These are phyloP conservation scores for Carex arenaria DNA, from an alignment of 202 grass and related monocot genomes.

Conservation along the genomic window DNA sequence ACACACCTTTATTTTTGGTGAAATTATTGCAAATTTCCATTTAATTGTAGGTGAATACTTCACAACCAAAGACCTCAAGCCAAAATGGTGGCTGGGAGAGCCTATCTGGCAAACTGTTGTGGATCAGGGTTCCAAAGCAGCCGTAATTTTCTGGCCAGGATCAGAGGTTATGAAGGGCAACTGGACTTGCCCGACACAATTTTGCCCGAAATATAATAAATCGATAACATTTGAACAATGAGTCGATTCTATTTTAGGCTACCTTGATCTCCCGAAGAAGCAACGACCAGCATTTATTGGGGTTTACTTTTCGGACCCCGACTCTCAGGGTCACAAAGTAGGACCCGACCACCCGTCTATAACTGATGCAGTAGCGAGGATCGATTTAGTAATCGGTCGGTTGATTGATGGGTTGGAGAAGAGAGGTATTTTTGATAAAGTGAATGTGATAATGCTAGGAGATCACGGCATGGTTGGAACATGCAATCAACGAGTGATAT, in stretches of 20 bases:
- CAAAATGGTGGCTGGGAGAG: conserved; percentile 38
- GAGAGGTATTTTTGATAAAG: conserved; percentile 35
- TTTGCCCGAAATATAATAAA: conserved; percentile 19
- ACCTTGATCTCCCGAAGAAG: conserved; percentile 25
- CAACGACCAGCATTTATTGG: conserved; percentile 19
- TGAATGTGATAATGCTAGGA: conserved; percentile 29
- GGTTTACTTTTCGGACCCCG: conserved; percentile 32
- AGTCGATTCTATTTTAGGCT: conserved; percentile 25
- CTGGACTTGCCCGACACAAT: conserved; percentile 24
- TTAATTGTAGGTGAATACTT: conserved; percentile 15
- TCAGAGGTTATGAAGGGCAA: conserved; percentile 30
- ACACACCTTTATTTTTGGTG: background rate
- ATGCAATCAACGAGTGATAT: conserved; percentile 19
- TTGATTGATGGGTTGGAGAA: conserved; percentile 31
- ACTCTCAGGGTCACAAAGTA: conserved; percentile 26
- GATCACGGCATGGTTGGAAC: conserved; percentile 42
- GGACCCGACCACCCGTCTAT: conserved; percentile 30
- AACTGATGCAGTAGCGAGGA: conserved; percentile 21
- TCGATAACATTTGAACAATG: conserved; percentile 35
- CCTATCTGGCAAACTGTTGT: conserved; percentile 37
- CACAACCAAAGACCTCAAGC: background rate
- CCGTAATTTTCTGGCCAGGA: conserved; percentile 30
- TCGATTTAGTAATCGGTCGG: conserved; percentile 24
- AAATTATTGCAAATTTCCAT: background rate
- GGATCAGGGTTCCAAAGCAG: conserved; percentile 20